phyloP scores from a whole-genome alignment of 768 basidiomycete species.

The Pholiota conissans region DNA sequence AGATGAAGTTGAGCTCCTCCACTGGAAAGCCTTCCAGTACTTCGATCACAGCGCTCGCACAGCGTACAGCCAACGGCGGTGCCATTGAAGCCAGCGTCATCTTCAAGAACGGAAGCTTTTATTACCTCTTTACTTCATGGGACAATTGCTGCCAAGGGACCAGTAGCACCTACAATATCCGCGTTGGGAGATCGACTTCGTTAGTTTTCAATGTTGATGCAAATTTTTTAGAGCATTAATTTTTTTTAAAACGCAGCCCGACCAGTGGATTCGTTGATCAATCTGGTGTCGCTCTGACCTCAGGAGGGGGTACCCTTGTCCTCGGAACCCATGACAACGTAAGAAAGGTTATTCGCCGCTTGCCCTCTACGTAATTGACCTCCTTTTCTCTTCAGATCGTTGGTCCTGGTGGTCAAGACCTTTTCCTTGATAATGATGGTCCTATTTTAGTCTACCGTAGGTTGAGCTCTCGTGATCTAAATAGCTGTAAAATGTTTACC shows the following conservation, averaged over 20 bases:
- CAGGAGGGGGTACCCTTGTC: conserved; percentile 55
- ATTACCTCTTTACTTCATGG: conserved; percentile 59
- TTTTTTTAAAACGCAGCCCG: conserved; percentile 25
- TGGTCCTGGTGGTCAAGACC: conserved; percentile 58
- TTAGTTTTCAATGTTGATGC: conserved; percentile 18
- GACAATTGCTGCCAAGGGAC: conserved; percentile 52
- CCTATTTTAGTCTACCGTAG: conserved; percentile 51
- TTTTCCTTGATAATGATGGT: conserved; percentile 44
- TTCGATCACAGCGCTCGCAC: conserved; percentile 42
- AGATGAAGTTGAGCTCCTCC: conserved; percentile 36
- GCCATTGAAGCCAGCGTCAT: conserved; percentile 52
- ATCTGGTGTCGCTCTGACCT: conserved; percentile 40
- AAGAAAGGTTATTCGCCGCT: conserved; percentile 15
- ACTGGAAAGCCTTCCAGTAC: conserved; percentile 41
- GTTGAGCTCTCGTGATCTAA: conserved; percentile 15
- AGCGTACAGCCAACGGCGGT: conserved; percentile 41
- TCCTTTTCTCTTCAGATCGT: conserved; percentile 31
- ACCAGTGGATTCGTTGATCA: conserved; percentile 48
- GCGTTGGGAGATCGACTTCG: conserved; percentile 51
- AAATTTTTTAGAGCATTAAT: neutral
- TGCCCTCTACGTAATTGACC: neutral
- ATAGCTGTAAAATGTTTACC: neutral
- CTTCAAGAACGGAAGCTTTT: conserved; percentile 43
- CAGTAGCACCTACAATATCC: conserved; percentile 59
- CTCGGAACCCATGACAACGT: conserved; percentile 44